Conservation (phyloP, 371 early-diverging fungal genomes). For the Fennellomyces sp. region DNA sequence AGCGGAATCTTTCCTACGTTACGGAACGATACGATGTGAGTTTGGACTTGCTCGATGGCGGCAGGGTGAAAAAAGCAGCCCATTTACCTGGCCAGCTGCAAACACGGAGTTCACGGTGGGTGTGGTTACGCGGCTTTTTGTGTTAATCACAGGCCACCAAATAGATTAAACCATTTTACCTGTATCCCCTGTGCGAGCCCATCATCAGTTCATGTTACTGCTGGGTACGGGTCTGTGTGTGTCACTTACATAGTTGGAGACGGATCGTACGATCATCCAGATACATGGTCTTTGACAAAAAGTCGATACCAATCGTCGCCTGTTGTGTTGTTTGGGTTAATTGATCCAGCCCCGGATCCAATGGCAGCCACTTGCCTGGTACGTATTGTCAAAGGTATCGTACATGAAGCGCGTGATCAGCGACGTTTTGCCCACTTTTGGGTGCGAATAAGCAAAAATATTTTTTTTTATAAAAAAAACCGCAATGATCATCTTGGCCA, state of each 20-base stretch:
- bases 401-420: slow-evolving; percentile 99
- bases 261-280: slow-evolving; percentile 96
- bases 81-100: no score
- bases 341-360: background rate
- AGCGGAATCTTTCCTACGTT: slow-evolving; percentile 89
- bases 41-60: no score
- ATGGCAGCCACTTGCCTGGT: slow-evolving; percentile 72
- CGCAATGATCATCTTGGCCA: background rate
- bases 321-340: slow-evolving; percentile 26
- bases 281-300: slow-evolving; percentile 99
- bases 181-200: no score
- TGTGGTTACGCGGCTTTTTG: no score
- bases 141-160: no score
- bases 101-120: no score
- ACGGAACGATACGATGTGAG: background rate
- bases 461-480: background rate
- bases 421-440: slow-evolving; percentile 99
- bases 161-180: no score
- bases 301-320: slow-evolving; percentile 99
- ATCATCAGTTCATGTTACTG: no score
- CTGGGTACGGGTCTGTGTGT: no score
- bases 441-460: no score
- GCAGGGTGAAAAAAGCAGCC: no score
- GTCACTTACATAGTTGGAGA: slow-evolving; percentile 84
- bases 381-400: slow-evolving; percentile 97